A percentile compares a stretch with the other conserved stretches of the same genome.
Conservation (phyloP, 2,329 filamentous ascomycete species). For the Hymenoscyphus albidus region DNA sequence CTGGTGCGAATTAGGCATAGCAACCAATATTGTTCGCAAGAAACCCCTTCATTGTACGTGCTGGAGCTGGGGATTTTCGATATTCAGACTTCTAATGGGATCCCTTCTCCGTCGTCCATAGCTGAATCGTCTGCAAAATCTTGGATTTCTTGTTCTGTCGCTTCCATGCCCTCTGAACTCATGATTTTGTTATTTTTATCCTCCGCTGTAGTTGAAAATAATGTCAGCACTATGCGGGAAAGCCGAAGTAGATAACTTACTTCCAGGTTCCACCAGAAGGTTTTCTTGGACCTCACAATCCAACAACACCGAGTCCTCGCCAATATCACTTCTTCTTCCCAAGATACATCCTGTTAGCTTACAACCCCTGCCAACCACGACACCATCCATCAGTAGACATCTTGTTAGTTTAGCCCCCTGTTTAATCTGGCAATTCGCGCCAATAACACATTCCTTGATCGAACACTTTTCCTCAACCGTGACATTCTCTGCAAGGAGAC, state of each 20-base stretch:
- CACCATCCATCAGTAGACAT: slow-evolving; percentile 90
- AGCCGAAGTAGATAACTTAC: slow-evolving; percentile 44
- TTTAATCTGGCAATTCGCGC: slow-evolving; percentile 80
- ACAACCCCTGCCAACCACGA: slow-evolving; percentile 76
- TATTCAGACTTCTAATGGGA: not conserved
- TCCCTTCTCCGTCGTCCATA: slow-evolving; percentile 29
- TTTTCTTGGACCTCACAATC: slow-evolving; percentile 94
- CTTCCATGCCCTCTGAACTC: slow-evolving; percentile 63
- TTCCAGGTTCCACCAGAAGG: slow-evolving; percentile 74
- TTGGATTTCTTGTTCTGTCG: slow-evolving; percentile 52
- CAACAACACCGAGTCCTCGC: slow-evolving; percentile 74
- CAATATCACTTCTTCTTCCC: slow-evolving; percentile 75
- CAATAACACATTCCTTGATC: slow-evolving; percentile 90
- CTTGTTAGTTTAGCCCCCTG: slow-evolving; percentile 82
- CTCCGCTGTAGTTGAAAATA: slow-evolving; percentile 46
- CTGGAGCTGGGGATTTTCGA: not conserved
- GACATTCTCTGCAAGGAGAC: slow-evolving; percentile 82
- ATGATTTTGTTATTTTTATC: slow-evolving; percentile 66
- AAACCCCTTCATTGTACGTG: not conserved
- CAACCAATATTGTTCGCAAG: not conserved
- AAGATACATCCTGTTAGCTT: slow-evolving; percentile 85
- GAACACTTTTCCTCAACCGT: slow-evolving; percentile 83
- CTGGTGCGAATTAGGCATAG: not conserved
- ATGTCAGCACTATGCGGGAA: slow-evolving; percentile 17
- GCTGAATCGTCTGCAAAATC: slow-evolving; percentile 42